These are phyloP conservation scores for Effrenium voratum DNA, from an alignment of 73 alveolate species.

Conservation along the genomic window DNA sequence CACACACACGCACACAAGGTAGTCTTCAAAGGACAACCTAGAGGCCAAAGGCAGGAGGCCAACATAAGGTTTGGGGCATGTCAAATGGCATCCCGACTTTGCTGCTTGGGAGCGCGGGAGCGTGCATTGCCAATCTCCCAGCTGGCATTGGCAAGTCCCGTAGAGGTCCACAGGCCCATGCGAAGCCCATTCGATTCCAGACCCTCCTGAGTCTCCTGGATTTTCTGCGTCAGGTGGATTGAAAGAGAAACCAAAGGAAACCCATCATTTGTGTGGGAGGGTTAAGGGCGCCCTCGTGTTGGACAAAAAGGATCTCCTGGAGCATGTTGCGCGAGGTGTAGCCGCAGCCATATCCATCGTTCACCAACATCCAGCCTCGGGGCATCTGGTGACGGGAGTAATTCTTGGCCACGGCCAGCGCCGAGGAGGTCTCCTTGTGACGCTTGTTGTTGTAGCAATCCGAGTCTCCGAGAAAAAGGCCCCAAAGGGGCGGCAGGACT, in stretches of 20 bases:
- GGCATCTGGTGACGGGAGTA: constrained; percentile 28
- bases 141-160: constrained; percentile 42
- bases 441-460: constrained; percentile 66
- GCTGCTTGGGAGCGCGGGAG: too few species aligned
- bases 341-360: constrained; percentile 59
- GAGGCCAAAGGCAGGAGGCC: too few species aligned
- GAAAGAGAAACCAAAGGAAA: too few species aligned
- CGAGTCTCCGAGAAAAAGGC: constrained; percentile 41
- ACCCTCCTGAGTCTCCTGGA: constrained; percentile 41
- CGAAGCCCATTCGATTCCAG: constrained; percentile 11
- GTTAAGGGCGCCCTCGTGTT: too few species aligned
- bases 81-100: too few species aligned
- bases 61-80: too few species aligned
- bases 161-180: constrained; percentile 59
- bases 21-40: too few species aligned
- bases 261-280: too few species aligned
- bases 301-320: too few species aligned
- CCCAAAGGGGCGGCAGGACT: constrained; percentile 83
- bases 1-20: too few species aligned
- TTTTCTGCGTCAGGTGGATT: too few species aligned
- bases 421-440: constrained; percentile 8
- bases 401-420: constrained; percentile 39
- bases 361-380: constrained; percentile 53
- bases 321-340: constrained; percentile 50
- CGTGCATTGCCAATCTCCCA: constrained; percentile 52